These are phyloP conservation scores for Yamagishiella unicocca DNA, from an alignment of 139 green algal species.

Conservation along the genomic window DNA sequence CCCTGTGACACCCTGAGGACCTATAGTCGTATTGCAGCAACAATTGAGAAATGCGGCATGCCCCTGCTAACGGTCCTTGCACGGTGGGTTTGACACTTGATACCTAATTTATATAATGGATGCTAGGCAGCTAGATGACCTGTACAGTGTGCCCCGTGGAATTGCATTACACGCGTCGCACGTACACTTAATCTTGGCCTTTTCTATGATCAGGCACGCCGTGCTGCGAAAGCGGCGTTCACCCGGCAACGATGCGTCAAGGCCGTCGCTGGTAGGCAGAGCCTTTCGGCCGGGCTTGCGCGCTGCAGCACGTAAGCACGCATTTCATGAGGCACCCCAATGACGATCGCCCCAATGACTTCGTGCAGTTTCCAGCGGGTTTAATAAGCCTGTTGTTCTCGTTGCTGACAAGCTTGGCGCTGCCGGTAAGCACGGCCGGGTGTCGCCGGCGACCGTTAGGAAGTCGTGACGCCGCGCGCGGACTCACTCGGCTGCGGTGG, in stretches of 20 bases:
- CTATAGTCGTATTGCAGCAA: too few species aligned
- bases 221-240: neutral
- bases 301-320: too few species aligned
- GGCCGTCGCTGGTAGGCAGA: neutral
- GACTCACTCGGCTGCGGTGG: neutral
- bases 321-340: too few species aligned
- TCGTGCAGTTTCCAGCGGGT: neutral
- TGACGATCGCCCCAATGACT: too few species aligned
- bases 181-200: too few species aligned
- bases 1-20: too few species aligned
- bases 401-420: conserved; percentile 94
- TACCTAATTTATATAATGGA: too few species aligned
- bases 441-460: neutral
- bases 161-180: too few species aligned
- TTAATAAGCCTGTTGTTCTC: conserved; percentile 80
- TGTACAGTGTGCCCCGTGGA: too few species aligned
- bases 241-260: neutral
- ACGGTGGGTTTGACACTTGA: neutral
- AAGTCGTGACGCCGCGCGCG: neutral
- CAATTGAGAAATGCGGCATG: neutral
- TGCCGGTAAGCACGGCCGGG: conserved; percentile 59
- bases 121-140: neutral
- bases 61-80: neutral
- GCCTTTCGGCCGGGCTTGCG: too few species aligned
- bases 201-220: neutral